Evolutionary conservation across 345 rosid genomes (phyloP).

Genomic region (Melaleuca alternifolia): DNA sequence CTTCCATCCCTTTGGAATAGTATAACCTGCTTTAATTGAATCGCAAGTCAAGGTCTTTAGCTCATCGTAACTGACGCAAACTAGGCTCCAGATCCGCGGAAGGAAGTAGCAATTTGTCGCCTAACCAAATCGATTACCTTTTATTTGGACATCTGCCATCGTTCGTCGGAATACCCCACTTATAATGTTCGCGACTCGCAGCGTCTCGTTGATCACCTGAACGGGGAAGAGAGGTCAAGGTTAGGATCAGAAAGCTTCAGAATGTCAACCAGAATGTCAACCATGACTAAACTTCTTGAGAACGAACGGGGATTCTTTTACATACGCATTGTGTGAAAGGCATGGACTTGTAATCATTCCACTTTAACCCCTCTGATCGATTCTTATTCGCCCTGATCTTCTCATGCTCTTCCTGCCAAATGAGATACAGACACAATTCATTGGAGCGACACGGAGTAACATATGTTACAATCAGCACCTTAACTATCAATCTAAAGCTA

Average conservation of each 20-base stretch:
- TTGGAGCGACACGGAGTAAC: neutral
- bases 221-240: neutral
- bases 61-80: neutral
- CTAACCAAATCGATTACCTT: slow-evolving; percentile 28
- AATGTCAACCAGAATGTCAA: neutral
- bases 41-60: neutral
- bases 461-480: neutral
- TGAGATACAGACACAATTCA: neutral
- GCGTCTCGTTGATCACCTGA: slow-evolving; percentile 88
- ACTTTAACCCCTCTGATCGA: slow-evolving; percentile 43
- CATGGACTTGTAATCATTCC: slow-evolving; percentile 97
- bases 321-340: slow-evolving; percentile 97
- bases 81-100: neutral
- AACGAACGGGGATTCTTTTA: neutral
- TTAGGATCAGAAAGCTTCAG: neutral
- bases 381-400: slow-evolving; percentile 57
- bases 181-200: slow-evolving; percentile 81
- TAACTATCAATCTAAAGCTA: neutral
- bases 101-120: neutral
- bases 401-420: slow-evolving; percentile 76
- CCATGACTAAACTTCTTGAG: neutral
- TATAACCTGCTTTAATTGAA: slow-evolving; percentile 36
- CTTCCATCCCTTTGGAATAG: slow-evolving; percentile 93
- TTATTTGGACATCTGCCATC: slow-evolving; percentile 59
- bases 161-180: slow-evolving; percentile 82